Evolutionary conservation across 2,329 filamentous ascomycete species (phyloP).

Genomic region (Pseudomassariella vexata): DNA sequence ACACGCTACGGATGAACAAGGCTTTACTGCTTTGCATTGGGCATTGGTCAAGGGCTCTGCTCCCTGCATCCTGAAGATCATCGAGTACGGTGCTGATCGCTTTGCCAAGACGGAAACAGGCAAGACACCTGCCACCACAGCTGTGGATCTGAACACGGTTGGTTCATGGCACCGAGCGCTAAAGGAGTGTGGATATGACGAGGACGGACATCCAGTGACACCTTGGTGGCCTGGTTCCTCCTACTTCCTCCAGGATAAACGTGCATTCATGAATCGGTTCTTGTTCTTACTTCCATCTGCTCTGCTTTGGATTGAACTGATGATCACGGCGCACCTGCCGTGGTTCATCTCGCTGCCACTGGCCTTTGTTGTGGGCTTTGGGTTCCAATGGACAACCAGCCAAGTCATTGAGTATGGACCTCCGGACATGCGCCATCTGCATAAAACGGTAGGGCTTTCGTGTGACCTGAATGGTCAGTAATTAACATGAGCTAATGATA

Average conservation of each 20-base stretch:
- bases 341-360: slow-evolving; percentile 73
- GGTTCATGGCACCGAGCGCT: slow-evolving; percentile 78
- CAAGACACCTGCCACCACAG: slow-evolving; percentile 83
- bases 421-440: slow-evolving; percentile 80
- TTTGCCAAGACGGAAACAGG: slow-evolving; percentile 85
- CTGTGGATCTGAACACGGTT: slow-evolving; percentile 82
- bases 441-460: slow-evolving; percentile 64
- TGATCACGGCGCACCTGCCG: slow-evolving; percentile 66
- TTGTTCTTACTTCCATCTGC: slow-evolving; percentile 86
- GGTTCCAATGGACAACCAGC: slow-evolving; percentile 71
- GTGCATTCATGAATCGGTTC: slow-evolving; percentile 74
- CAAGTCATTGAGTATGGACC: slow-evolving; percentile 78
- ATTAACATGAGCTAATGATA: slow-evolving; percentile 11
- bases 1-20: slow-evolving; percentile 82
- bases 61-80: slow-evolving; percentile 83
- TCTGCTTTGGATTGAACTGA: slow-evolving; percentile 65
- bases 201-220: slow-evolving; percentile 65
- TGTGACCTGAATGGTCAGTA: no score
- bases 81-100: slow-evolving; percentile 92
- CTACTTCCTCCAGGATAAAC: slow-evolving; percentile 69
- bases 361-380: slow-evolving; percentile 59
- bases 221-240: slow-evolving; percentile 68
- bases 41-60: slow-evolving; percentile 89
- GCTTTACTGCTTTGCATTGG: slow-evolving; percentile 95
- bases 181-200: slow-evolving; percentile 76